phyloP scores from a whole-genome alignment of 768 basidiomycete species.

The Leccinellum albellum region DNA sequence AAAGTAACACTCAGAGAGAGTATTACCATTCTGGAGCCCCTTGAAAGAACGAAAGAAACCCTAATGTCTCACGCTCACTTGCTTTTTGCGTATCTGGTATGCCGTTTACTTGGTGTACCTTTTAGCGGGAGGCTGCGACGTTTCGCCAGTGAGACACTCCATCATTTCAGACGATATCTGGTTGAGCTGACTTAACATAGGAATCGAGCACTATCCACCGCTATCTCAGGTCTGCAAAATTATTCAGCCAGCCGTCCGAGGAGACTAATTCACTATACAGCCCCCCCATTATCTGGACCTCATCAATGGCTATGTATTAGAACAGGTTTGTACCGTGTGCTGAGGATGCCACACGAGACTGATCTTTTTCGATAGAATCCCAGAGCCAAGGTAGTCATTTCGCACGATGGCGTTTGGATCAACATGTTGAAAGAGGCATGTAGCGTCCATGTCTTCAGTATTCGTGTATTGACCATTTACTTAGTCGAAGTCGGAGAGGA shows the following conservation, averaged over 20 bases:
- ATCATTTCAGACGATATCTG: not conserved
- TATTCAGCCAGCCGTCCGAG: no score
- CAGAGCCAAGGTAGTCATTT: conserved; percentile 1
- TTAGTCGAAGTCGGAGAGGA: not conserved
- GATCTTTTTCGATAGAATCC: not conserved
- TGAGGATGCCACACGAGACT: not conserved
- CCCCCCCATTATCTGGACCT: conserved; percentile 4
- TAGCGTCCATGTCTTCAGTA: not conserved
- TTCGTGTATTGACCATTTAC: not conserved
- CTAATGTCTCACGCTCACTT: not conserved
- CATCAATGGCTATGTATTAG: conserved; percentile 6
- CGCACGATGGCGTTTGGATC: conserved; percentile 10
- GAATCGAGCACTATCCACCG: not conserved
- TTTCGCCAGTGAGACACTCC: not conserved
- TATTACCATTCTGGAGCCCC: not conserved
- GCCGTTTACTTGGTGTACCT: not conserved
- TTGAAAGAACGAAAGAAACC: not conserved
- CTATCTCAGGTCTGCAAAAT: not conserved
- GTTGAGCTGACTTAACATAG: not conserved
- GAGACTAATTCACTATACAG: not conserved
- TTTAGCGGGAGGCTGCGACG: not conserved
- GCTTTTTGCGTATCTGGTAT: not conserved
- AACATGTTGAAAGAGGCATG: conserved; percentile 2
- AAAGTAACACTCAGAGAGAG: not conserved
- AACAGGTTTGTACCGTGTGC: not conserved